Conservation (phyloP, 2,329 filamentous ascomycete species). For the Cladophialophora chaetospira region DNA sequence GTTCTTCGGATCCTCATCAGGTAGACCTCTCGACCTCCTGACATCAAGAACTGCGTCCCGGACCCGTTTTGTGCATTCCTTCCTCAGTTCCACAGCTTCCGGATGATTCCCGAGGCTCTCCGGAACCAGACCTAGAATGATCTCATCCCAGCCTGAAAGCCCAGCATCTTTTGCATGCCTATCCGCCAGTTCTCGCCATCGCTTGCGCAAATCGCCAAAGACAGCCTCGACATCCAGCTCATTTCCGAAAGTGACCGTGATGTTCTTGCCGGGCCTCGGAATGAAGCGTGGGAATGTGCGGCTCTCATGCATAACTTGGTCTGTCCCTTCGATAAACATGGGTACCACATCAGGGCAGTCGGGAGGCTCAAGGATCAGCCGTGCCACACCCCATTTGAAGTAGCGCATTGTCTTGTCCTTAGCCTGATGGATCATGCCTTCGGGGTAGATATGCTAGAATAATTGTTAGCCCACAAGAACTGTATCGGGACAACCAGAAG, state of each 20-base stretch:
- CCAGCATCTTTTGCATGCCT: slow-evolving; percentile 24
- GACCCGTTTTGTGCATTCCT: slow-evolving; percentile 77
- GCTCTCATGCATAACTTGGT: slow-evolving; percentile 84
- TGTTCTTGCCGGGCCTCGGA: slow-evolving; percentile 70
- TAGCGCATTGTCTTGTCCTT: slow-evolving; percentile 76
- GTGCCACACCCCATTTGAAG: slow-evolving; percentile 96
- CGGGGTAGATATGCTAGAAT: slow-evolving; percentile 97
- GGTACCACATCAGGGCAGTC: slow-evolving; percentile 86
- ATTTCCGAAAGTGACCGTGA: slow-evolving; percentile 78
- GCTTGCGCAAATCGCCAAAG: slow-evolving; percentile 74
- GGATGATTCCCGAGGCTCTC: slow-evolving; percentile 66
- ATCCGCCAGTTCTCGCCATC: slow-evolving; percentile 68
- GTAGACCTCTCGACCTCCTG: slow-evolving; percentile 68
- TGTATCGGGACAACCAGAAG: no score
- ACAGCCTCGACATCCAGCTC: slow-evolving; percentile 70
- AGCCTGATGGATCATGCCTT: slow-evolving; percentile 88
- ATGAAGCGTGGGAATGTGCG: slow-evolving; percentile 77
- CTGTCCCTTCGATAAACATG: slow-evolving; percentile 90
- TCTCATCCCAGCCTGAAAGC: slow-evolving; percentile 20
- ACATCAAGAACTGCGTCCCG: slow-evolving; percentile 80
- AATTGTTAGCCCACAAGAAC: no score
- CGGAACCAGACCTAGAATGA: slow-evolving; percentile 59
- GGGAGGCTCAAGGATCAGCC: slow-evolving; percentile 85
- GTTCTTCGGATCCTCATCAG: slow-evolving; percentile 77
- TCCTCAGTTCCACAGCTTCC: slow-evolving; percentile 76